Base-by-base conservation (phyloP, 2,329 filamentous ascomycete genomes). In the Fusarium oxysporum region DNA sequence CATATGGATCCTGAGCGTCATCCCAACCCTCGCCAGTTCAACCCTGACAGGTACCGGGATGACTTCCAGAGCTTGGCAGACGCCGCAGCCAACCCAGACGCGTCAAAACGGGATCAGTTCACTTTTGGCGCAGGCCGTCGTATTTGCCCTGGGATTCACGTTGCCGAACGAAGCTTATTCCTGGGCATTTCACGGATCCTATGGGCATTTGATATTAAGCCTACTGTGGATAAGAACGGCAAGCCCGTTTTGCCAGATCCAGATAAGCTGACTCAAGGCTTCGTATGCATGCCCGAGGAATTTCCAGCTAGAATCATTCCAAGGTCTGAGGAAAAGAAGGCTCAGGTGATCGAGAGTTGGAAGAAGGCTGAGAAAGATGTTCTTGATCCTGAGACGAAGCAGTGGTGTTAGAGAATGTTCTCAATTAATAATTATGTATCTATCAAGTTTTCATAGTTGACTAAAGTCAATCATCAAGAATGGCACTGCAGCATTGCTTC, bases 1-100 rank as follows among this genome's bases (percentile, higher is more conserved):
- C 87, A 91, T 30, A 92, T 93, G 79, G 92, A 94, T 75, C 88
- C 90, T 4, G 88, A 91, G 40, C 89, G 89, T 4, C 93, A 94
- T 79, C 84, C 87, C 0, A 58, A 81, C 28, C 82, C 82, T 1
- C 68, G 71, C 5, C 32, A 45, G 3, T 84, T 84, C 55, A 69
- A 83, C 25, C 82, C 81, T 2, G 77, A 80, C 3, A 76, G 82
- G 0, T 83, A 76, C 30, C 41, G 23, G 3, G 19, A 65, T 9
- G 70, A 73, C 19, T 23, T 40, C 0, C 64, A 65, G 11, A 70
- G 58, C 8, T 30, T 70, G 2, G 62, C 66, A 8, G 62, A 74
- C 16, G 68, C 72, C 5, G 71, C 71, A 1, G 59, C 69, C 19
- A 68, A 62, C 3, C 57, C 61, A 1, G 64, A 69, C 16, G 38